Conservation (phyloP, 371 early-diverging fungal species). For the Rhizopus microsporus region DNA sequence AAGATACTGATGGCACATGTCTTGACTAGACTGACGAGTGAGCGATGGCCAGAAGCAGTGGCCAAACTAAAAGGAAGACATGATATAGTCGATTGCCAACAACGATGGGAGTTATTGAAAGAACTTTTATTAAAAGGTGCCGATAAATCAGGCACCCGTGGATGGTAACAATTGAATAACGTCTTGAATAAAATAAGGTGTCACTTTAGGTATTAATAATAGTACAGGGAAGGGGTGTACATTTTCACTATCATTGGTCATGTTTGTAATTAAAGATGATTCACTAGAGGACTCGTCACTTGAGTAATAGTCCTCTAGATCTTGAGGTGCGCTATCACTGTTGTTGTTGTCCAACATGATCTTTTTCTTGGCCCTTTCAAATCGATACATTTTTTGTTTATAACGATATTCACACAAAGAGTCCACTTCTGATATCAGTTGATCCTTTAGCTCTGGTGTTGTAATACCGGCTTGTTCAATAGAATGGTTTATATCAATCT, state of each 20-base stretch:
- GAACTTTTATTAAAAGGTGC: slow-evolving; percentile 24
- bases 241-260: no score
- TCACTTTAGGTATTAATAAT: not conserved
- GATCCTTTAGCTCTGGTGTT: slow-evolving; percentile 9
- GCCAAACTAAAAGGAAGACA: slow-evolving; percentile 24
- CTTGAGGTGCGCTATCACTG: no score
- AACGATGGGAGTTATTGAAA: slow-evolving; percentile 26
- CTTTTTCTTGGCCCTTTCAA: slow-evolving; percentile 11
- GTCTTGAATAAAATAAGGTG: not conserved
- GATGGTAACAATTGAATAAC: slow-evolving; percentile 16
- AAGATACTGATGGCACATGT: slow-evolving; percentile 30
- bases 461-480: slow-evolving; percentile 19
- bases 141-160: slow-evolving; percentile 21
- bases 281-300: no score
- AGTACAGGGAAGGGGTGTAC: not conserved
- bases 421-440: slow-evolving; percentile 35
- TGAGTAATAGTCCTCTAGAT: no score
- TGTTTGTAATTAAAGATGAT: no score
- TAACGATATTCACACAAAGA: slow-evolving; percentile 38
- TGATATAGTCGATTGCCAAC: slow-evolving; percentile 15
- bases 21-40: slow-evolving; percentile 23
- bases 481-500: slow-evolving; percentile 23
- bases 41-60: slow-evolving; percentile 28
- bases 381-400: slow-evolving; percentile 37
- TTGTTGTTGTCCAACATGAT: no score